Base-by-base conservation (phyloP, 208 protist species). In the Leptomonas pyrrhocoris region DNA sequence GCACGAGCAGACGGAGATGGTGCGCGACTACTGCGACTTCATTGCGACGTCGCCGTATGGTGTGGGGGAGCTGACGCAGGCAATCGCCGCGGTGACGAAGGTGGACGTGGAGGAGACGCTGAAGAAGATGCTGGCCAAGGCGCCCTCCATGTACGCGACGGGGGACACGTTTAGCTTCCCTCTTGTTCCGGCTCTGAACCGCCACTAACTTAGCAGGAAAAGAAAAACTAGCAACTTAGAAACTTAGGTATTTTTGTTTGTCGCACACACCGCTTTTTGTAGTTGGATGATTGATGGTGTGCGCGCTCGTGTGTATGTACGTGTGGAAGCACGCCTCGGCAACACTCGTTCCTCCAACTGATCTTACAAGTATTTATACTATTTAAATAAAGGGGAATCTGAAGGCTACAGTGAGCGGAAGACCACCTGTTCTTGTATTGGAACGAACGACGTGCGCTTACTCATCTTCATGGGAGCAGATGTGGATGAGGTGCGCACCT, bases 1-100 rank as follows among this genome's bases (percentile, higher is more conserved):
- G 56, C 43, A 81, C 8, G 83, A 89, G 45, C 72, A 92, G 57
- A 49, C 83, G 34, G 86, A 91, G 34, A 80, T 85, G 75, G 50
- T 74, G 46, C 88, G 86, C 23, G 88, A 95, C 70, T 95, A 95
- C 80, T 82, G 77, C 59, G 88, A 93, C 76, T 95, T 95, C 71
- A 72, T 95, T 66, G 88, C 86, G 18, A 92, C 86, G 8, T 89
- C 80, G n/a, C 55, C 55, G 6, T 36, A 71, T 34, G 68, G 56
- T 2, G 54, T 70, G 0, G 79, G 80, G 48, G 81, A 91, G 68
- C 55, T 91, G 25, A 31, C 72, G 57, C 76, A 79, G 28, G 89
- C 89, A 11, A 81, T 94, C 31, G 55, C 63, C 34, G 62, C 30
- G 23, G 86, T 94, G 34, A 83, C 67, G 56, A 81, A 77, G 70